Evolutionary conservation across 139 green algal species (phyloP), one percentile per base, ranked within the genome.

Genomic region (Coccomyxa sp.): DNA sequence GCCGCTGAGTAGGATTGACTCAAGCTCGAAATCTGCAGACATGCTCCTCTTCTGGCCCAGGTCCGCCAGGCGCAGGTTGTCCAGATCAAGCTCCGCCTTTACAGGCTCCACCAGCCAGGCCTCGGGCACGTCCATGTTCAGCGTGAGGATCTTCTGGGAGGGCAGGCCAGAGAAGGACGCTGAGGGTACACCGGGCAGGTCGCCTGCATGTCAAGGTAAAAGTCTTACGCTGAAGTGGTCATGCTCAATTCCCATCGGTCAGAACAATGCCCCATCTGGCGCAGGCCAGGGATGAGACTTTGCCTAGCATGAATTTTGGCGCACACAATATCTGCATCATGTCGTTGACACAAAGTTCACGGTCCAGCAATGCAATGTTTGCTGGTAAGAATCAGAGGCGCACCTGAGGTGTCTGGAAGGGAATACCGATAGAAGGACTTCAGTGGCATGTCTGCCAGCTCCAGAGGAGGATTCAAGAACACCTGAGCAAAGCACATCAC

Each of bases 121-220:
- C 81, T 98, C 92, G 10, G 95, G 96, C 34, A 94, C 86, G n/a
- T 99, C 90, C 81, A 98, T 87, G 84, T 96, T 94, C 8, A 98
- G 78, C 0, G 95, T 99, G 29, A 98, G 88, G 29, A 92, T 90
- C 50, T 93, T 83, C 74, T 83, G 79, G 34, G 75, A 36, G 0
- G 92, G 94, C 74, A 97, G 82, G 40, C 80, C 81, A 35, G 37
- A n/a, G 73, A 95, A 92, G 54, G n/a, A 40, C 10, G 91, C 88
- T 36, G 81, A 68, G 29, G 89, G 83, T 1, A 84, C 29, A 36
- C 68, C n/a, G 38, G 75, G 85, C 35, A 82, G 71, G 38, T 58
- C 39, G 71, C 35, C 69, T 74, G 69, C 69, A 50, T 74, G 33
- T 64, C n/a, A n/a, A n/a, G n/a, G n/a, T n/a, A n/a, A n/a, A n/a